These are phyloP conservation scores for Syzygium aromaticum DNA, from an alignment of 345 rosid genomes.

Conservation along the genomic window DNA sequence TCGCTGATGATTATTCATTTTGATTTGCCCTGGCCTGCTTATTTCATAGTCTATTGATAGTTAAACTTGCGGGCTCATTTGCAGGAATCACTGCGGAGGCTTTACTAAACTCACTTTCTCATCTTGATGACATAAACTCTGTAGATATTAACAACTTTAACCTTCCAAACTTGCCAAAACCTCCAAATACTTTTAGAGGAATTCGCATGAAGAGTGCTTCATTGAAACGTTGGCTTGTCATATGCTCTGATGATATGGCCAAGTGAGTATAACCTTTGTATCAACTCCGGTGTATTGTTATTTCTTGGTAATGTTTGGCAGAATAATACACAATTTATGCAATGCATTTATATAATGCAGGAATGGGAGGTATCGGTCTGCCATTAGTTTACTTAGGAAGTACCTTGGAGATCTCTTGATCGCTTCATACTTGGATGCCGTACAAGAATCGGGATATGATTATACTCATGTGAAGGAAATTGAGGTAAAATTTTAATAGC, in stretches of 20 bases:
- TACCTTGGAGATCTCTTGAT: constrained; percentile 85
- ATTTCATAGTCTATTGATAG: not conserved
- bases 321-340: not conserved
- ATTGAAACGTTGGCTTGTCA: constrained; percentile 76
- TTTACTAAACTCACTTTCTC: constrained; percentile 48
- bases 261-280: constrained; percentile 33
- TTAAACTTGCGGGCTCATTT: constrained; percentile 38
- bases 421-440: constrained; percentile 54
- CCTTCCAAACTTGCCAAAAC: constrained; percentile 75
- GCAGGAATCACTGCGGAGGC: constrained; percentile 36
- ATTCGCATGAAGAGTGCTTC: constrained; percentile 58
- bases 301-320: not conserved
- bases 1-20: not conserved
- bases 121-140: constrained; percentile 41
- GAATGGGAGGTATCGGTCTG: constrained; percentile 50
- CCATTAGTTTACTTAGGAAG: constrained; percentile 65
- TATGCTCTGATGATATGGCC: constrained; percentile 76
- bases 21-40: not conserved
- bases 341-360: constrained; percentile 10
- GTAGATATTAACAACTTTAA: constrained; percentile 41
- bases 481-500: constrained; percentile 42
- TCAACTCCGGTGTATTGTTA: not conserved
- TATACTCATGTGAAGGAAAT: constrained; percentile 75
- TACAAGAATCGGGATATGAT: constrained; percentile 73
- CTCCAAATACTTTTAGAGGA: constrained; percentile 77